A percentile compares a stretch with the other conserved stretches of the same genome.
Evolutionary conservation across 2,329 filamentous ascomycete genomes (phyloP).

Genomic region (Clarireedia homoeocarpa): DNA sequence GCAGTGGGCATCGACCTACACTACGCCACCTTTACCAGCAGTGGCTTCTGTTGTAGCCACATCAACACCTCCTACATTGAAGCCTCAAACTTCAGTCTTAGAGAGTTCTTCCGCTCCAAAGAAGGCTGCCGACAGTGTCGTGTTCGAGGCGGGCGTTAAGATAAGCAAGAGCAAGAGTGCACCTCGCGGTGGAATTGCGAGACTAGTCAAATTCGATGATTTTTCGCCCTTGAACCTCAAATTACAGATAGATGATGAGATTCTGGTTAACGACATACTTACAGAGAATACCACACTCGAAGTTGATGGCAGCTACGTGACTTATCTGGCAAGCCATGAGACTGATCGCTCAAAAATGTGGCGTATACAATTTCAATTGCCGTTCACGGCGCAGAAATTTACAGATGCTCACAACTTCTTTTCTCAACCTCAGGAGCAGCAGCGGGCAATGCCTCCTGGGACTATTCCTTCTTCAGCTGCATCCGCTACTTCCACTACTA

Average conservation of each 20-base stretch:
- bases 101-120: not conserved
- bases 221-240: not conserved
- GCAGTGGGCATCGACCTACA: not conserved
- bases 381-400: constrained; percentile 1
- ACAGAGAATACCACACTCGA: not conserved
- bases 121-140: not conserved
- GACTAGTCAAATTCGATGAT: not conserved
- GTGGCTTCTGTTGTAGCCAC: not conserved
- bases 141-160: not conserved
- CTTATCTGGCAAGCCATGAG: constrained; percentile 4
- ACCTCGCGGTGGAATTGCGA: not conserved
- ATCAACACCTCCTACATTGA: not conserved
- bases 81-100: not conserved
- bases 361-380: constrained; percentile 12
- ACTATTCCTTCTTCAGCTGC: not conserved
- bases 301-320: constrained; percentile 2
- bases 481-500: not conserved
- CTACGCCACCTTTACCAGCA: not conserved
- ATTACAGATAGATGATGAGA: not conserved
- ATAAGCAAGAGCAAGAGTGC: not conserved
- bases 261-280: constrained; percentile 9
- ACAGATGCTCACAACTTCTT: not conserved
- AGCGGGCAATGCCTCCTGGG: not conserved
- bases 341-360: constrained; percentile 4
- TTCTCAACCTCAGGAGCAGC: not conserved